These are phyloP conservation scores for Cyclanthera cordifolia DNA, from an alignment of 306 rosid species.

Conservation along the genomic window DNA sequence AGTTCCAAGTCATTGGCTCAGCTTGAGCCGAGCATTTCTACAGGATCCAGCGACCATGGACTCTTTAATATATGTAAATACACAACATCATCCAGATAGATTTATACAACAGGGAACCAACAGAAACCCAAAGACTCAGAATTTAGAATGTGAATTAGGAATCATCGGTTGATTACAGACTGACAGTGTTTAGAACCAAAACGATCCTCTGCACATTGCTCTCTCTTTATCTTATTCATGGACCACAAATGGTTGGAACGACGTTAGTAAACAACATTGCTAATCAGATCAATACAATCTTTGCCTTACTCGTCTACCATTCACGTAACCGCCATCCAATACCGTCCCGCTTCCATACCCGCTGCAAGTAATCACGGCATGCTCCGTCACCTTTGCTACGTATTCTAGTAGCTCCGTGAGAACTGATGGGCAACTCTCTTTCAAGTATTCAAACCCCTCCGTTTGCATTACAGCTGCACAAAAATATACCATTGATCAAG, in stretches of 20 bases:
- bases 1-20: background rate
- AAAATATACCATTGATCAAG: background rate
- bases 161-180: conserved; percentile 7
- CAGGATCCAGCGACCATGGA: background rate
- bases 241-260: background rate
- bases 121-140: conserved; percentile 2
- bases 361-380: conserved; percentile 33
- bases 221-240: conserved; percentile 1
- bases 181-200: conserved; percentile 12
- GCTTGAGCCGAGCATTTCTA: background rate
- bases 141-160: conserved; percentile 14
- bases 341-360: conserved; percentile 45
- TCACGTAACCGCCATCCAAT: conserved; percentile 68
- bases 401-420: conserved; percentile 67
- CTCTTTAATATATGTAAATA: conserved; percentile 2
- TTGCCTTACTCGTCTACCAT: conserved; percentile 91
- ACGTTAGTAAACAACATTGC: conserved; percentile 1
- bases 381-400: conserved; percentile 73
- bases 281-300: conserved; percentile 32
- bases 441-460: conserved; percentile 63
- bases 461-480: conserved; percentile 77
- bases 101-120: background rate
- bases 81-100: background rate
- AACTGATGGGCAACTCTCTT: conserved; percentile 79
- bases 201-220: background rate